Percentiles rank a stretch among this genome's conserved stretches.
Conservation (phyloP, 2,329 filamentous ascomycete species). For the Beauveria sp. region DNA sequence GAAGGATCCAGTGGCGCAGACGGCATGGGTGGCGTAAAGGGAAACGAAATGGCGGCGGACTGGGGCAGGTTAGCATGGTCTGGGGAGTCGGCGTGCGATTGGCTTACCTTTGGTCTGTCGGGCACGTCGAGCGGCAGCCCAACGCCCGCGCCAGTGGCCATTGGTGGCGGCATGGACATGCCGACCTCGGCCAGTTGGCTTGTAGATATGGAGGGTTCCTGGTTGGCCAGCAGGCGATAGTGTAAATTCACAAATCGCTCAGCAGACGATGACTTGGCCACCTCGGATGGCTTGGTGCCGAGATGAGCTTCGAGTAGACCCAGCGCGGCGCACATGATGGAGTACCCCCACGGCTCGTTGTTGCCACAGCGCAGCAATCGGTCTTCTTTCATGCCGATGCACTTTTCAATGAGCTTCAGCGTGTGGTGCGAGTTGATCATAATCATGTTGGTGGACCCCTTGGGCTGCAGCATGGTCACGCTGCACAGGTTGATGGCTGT, state of each 20-base stretch:
- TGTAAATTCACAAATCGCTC: constrained; percentile 53
- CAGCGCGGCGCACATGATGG: constrained; percentile 53
- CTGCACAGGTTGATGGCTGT: constrained; percentile 55
- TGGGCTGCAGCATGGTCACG: constrained; percentile 53
- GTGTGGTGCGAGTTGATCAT: constrained; percentile 55
- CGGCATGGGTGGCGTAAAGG: constrained; percentile 29
- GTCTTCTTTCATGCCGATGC: constrained; percentile 53
- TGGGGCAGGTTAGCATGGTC: constrained; percentile 24
- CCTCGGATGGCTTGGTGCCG: constrained; percentile 47
- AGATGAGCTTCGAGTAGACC: constrained; percentile 53
- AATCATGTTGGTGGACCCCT: constrained; percentile 52
- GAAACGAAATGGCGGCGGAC: constrained; percentile 36
- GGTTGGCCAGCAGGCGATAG: constrained; percentile 48
- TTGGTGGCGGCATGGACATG: constrained; percentile 18
- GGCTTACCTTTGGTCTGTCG: constrained; percentile 32
- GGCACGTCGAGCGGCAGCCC: constrained; percentile 27
- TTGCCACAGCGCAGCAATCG: constrained; percentile 54
- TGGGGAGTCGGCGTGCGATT: not conserved
- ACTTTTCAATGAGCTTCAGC: constrained; percentile 53
- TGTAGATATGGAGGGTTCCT: constrained; percentile 30
- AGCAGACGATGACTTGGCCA: constrained; percentile 50
- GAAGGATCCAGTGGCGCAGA: constrained; percentile 27
- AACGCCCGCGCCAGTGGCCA: constrained; percentile 18
- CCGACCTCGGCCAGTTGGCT: constrained; percentile 26
- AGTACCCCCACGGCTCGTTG: constrained; percentile 58